Evolutionary conservation across 2,329 filamentous ascomycete species (phyloP), one percentile per base, ranked within the genome.

Genomic region (Fusarium kyushuense): DNA sequence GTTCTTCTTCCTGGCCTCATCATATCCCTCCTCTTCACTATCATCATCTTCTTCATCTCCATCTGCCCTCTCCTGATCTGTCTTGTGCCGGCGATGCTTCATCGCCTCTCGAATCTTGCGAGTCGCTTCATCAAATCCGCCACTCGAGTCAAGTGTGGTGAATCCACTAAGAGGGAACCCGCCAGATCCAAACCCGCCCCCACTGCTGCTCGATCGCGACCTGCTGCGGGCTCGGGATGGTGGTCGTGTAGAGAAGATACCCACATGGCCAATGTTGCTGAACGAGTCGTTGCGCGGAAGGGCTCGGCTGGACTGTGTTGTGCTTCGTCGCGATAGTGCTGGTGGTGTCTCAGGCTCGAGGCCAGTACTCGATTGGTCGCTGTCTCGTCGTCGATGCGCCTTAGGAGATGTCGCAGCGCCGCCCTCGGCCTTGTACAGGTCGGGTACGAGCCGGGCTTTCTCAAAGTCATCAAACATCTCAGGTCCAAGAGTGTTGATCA

Each of bases 391-490:
- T 55, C 75, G 74, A 51, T 75, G 71, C 29, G 70, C 36, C 30
- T 62, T 67, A 25, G 69, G 66, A 46, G 72, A 57, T 13, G 72
- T 64, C 12, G 63, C 35, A 54, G 65, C 66, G 27, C 75, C 77
- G 9, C 74, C 70, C 58, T 81, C 80, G 35, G 76, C 73, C 55
- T 74, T 80, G 67, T 81, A 79, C 1, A 86, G 81, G 66, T 90
- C 87, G 5, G 84, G 82, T 30, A 95, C 82, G 58, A 96, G 86
- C 33, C 93, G 88, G 14, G 88, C 86, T 65, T 90, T 87, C 73
- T 96, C 92, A 76, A 97, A 99, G 81, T 99, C 96, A n/a, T 94
- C 91, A 81, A 96, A 99, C 83, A 99, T 90, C 76, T 98, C 94
- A 1, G 96, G 96, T 0, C 96, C 96, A 14, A 99, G 89, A 19